A percentile compares a stretch with the other conserved stretches of the same genome.
Evolutionary conservation across 495 filamentous ascomycete species (phyloP).

Genomic region (Aspergillus diversus): DNA sequence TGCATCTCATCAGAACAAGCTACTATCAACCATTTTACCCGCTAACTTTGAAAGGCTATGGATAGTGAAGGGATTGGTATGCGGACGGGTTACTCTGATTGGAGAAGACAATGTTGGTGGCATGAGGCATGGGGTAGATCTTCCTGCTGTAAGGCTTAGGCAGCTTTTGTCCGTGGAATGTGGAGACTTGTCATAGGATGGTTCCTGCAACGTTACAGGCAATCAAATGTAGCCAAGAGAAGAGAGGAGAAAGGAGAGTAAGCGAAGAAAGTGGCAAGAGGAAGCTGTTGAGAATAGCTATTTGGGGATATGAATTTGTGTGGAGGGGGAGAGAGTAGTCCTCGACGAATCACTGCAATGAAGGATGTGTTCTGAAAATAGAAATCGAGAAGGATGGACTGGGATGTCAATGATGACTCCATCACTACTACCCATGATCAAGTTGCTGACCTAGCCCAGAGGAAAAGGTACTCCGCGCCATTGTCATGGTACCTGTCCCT

Average conservation of each 20-base stretch:
- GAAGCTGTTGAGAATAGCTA: not conserved
- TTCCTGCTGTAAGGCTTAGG: not conserved
- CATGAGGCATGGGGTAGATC: not conserved
- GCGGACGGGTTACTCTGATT: too few species aligned
- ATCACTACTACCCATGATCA: not conserved
- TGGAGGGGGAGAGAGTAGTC: not conserved
- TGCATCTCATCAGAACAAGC: too few species aligned
- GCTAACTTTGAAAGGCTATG: too few species aligned
- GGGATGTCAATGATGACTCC: constrained; percentile 2
- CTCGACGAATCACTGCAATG: not conserved
- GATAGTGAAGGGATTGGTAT: too few species aligned
- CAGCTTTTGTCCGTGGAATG: constrained; percentile 13
- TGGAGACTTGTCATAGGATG: constrained; percentile 3
- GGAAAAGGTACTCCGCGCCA: not conserved
- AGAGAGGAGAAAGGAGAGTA: not conserved
- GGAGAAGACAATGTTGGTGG: too few species aligned
- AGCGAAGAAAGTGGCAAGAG: not conserved
- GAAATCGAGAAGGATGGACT: not conserved
- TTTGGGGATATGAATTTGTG: not conserved
- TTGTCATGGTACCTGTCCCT: not conserved
- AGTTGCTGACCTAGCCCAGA: not conserved
- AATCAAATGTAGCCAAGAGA: not conserved
- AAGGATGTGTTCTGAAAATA: constrained; percentile 3
- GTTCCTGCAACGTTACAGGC: constrained; percentile 21
- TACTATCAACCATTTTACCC: too few species aligned